These are phyloP conservation scores for Epichloe gansuensis DNA, from an alignment of 2,329 filamentous ascomycete genomes.

Conservation along the genomic window DNA sequence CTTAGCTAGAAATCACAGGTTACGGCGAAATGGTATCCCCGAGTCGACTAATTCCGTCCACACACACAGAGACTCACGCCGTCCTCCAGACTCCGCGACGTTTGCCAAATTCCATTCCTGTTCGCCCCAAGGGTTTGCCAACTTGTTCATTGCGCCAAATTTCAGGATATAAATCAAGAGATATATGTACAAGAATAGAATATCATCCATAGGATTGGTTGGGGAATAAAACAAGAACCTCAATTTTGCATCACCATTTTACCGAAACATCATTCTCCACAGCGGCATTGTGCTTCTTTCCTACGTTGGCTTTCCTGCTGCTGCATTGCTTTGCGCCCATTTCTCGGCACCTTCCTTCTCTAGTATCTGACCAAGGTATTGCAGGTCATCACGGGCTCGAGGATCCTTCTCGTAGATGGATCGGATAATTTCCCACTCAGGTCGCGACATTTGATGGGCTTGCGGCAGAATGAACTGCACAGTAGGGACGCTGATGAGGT, in stretches of 20 bases:
- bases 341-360: constrained; percentile 32
- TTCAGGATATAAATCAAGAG: no score
- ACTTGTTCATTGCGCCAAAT: no score
- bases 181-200: no score
- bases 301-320: constrained; percentile 2
- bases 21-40: not conserved
- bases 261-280: not conserved
- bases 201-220: not conserved
- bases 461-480: constrained; percentile 59
- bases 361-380: constrained; percentile 41
- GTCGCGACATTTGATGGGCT: constrained; percentile 53
- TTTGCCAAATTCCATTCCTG: no score
- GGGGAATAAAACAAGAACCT: not conserved
- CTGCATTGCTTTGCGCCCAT: constrained; percentile 6
- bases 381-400: constrained; percentile 49
- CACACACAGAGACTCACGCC: not conserved
- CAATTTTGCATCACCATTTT: not conserved
- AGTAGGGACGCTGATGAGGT: constrained; percentile 49
- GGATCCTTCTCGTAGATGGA: constrained; percentile 56
- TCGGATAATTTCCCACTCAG: constrained; percentile 63
- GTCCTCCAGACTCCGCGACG: not conserved
- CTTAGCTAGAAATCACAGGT: no score
- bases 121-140: no score
- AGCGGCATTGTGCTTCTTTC: not conserved
- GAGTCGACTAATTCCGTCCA: not conserved